Percentiles rank a stretch among this genome's conserved stretches.
phyloP scores from a whole-genome alignment of 2,329 filamentous ascomycete species.

The Colletotrichum aenigma region DNA sequence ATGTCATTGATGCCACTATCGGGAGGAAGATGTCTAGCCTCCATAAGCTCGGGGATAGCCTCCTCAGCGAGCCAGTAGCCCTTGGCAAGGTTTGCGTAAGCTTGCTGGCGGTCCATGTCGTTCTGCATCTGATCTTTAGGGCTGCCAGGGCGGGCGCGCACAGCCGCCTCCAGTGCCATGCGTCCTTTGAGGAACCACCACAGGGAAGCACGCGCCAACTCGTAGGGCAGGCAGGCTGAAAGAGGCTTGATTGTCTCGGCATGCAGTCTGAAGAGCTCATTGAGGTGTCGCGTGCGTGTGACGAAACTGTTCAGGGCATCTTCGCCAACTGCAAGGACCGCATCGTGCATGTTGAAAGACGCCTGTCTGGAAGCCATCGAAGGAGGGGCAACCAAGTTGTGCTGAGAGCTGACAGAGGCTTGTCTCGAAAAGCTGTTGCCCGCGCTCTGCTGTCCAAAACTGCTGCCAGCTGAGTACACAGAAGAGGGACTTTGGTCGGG shows the following conservation, averaged over 20 bases:
- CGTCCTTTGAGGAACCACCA: conserved; percentile 94
- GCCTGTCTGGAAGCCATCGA: conserved; percentile 28
- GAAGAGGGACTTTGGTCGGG: conserved; percentile 46
- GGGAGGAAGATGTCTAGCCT: conserved; percentile 43
- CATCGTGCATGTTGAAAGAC: conserved; percentile 47
- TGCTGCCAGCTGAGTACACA: conserved; percentile 23
- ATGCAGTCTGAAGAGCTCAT: conserved; percentile 77
- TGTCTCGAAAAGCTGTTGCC: conserved; percentile 18
- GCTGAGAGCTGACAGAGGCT: conserved; percentile 14
- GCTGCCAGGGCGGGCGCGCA: conserved; percentile 66
- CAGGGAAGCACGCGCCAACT: conserved; percentile 74
- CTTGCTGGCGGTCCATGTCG: conserved; percentile 69
- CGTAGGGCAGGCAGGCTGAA: conserved; percentile 63
- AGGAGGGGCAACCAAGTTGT: conserved; percentile 26
- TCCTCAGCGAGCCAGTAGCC: conserved; percentile 78
- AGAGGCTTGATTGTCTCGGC: conserved; percentile 75
- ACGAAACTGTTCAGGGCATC: conserved; percentile 75
- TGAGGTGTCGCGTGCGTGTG: conserved; percentile 72
- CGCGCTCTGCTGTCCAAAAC: conserved; percentile 5
- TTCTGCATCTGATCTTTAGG: conserved; percentile 58
- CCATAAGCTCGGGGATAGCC: conserved; percentile 53
- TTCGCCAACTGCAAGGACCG: conserved; percentile 54
- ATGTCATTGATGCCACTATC: conserved; percentile 56
- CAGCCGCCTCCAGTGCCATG: conserved; percentile 72
- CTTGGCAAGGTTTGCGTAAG: conserved; percentile 86